Evolutionary conservation across 345 rosid genomes (phyloP).

Genomic region (Eutrema japonicum): DNA sequence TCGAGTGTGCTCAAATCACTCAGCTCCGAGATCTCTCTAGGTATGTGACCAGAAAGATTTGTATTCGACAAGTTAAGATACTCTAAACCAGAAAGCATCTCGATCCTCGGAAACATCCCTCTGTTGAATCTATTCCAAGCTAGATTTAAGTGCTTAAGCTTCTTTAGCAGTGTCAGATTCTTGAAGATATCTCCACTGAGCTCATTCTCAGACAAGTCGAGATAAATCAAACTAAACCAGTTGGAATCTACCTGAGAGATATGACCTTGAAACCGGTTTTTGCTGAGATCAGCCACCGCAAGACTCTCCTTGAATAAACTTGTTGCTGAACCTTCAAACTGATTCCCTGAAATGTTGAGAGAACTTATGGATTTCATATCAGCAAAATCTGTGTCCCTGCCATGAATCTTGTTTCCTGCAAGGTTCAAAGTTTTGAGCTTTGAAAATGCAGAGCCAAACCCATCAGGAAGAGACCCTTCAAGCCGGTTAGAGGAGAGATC

Average conservation of each 20-base stretch:
- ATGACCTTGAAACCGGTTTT: conserved; percentile 79
- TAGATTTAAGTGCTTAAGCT: conserved; percentile 75
- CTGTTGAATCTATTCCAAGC: conserved; percentile 74
- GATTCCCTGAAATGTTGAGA: conserved; percentile 74
- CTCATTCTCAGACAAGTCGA: conserved; percentile 89
- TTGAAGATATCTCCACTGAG: conserved; percentile 71
- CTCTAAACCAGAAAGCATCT: conserved; percentile 56
- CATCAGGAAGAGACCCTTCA: conserved; percentile 71
- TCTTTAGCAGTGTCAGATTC: conserved; percentile 52
- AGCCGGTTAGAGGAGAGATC: conserved; percentile 80
- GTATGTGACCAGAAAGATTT: conserved; percentile 66
- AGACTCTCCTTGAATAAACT: conserved; percentile 54
- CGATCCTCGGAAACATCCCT: conserved; percentile 61
- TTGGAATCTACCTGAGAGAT: conserved; percentile 80
- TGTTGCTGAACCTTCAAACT: conserved; percentile 67
- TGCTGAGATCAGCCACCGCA: conserved; percentile 73
- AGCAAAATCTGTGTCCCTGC: conserved; percentile 56
- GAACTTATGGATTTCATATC: conserved; percentile 57
- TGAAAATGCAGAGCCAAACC: conserved; percentile 76
- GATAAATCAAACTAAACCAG: conserved; percentile 65
- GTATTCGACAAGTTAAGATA: conserved; percentile 81
- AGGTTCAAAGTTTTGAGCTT: conserved; percentile 69
- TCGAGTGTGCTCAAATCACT: conserved; percentile 63
- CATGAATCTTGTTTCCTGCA: conserved; percentile 67
- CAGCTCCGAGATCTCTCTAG: conserved; percentile 57